These are phyloP conservation scores for Huntiella savannae DNA, from an alignment of 2,329 filamentous ascomycete genomes.

Conservation along the genomic window DNA sequence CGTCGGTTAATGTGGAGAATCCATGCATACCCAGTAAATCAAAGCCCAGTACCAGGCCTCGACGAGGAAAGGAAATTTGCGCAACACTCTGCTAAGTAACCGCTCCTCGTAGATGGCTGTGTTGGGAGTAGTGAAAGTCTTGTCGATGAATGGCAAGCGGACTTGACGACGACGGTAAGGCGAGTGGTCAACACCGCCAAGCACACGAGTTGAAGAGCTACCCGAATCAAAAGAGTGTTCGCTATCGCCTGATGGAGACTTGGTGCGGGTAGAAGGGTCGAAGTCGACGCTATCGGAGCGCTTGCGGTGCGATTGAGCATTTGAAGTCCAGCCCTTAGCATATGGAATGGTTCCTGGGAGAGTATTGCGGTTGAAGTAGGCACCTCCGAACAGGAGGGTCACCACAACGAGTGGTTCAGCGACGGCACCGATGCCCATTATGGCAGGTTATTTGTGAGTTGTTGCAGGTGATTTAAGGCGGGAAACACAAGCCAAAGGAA, in stretches of 20 bases:
- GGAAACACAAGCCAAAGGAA: too few species aligned
- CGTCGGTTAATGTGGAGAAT: neutral
- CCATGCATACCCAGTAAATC: constrained; percentile 51
- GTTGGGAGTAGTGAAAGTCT: constrained; percentile 38
- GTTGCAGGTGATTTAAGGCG: too few species aligned
- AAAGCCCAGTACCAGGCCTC: constrained; percentile 64
- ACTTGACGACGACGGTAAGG: constrained; percentile 12
- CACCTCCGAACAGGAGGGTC: constrained; percentile 25
- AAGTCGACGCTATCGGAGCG: constrained; percentile 12
- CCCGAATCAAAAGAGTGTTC: constrained; percentile 10
- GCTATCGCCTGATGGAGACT: constrained; percentile 12
- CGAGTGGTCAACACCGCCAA: constrained; percentile 11
- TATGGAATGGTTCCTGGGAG: constrained; percentile 11
- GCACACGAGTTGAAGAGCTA: constrained; percentile 11
- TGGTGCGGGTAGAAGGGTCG: constrained; percentile 3
- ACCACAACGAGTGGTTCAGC: constrained; percentile 25
- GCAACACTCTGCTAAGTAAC: constrained; percentile 42
- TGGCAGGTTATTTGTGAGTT: constrained; percentile 1
- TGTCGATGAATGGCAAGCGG: constrained; percentile 15
- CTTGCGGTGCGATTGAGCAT: constrained; percentile 11
- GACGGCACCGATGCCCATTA: constrained; percentile 23
- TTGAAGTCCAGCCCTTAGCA: constrained; percentile 9
- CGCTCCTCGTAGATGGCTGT: constrained; percentile 39
- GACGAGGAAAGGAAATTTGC: constrained; percentile 50
- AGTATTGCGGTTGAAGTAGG: constrained; percentile 24